phyloP scores from a whole-genome alignment of 495 filamentous ascomycete species.

The Hyaloscypha finlandica region DNA sequence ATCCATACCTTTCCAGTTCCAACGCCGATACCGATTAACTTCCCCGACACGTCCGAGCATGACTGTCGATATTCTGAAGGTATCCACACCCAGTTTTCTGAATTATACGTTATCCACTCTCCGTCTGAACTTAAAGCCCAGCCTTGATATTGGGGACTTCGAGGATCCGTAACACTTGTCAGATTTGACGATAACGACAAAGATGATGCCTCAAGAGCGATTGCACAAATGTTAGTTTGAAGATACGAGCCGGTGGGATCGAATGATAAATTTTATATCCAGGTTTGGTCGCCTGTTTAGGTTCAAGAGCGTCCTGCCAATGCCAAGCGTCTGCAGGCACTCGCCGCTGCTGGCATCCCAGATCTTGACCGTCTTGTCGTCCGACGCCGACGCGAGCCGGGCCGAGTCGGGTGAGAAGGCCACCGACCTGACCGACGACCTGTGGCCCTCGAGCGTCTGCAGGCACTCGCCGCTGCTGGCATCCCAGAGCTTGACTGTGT shows the following conservation, averaged over 20 bases:
- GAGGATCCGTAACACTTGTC: constrained; percentile 17
- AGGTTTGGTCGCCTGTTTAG: no score
- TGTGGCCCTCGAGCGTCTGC: constrained; percentile 32
- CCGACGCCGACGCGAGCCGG: no score
- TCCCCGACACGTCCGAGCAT: constrained; percentile 29
- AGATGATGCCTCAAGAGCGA: constrained; percentile 19
- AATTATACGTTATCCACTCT: constrained; percentile 32
- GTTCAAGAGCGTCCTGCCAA: constrained; percentile 29
- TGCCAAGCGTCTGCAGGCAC: constrained; percentile 27
- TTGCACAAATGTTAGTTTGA: constrained; percentile 31
- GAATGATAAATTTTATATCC: no score
- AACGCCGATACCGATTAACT: constrained; percentile 27
- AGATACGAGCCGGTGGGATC: constrained; percentile 31
- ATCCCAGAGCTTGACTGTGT: no score
- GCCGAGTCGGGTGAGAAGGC: no score
- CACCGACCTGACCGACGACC: constrained; percentile 15
- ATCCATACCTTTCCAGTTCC: constrained; percentile 34
- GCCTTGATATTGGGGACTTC: constrained; percentile 29
- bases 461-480: constrained; percentile 3
- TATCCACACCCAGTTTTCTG: constrained; percentile 32
- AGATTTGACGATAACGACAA: constrained; percentile 6
- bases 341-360: constrained; percentile 35
- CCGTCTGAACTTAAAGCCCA: constrained; percentile 29
- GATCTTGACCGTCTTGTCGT: no score
- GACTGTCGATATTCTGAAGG: constrained; percentile 34